Percentiles rank a stretch among this genome's conserved stretches.
Conservation (phyloP, 225 moss, liverwort and hornwort species). For the Anthoceros angustus region DNA sequence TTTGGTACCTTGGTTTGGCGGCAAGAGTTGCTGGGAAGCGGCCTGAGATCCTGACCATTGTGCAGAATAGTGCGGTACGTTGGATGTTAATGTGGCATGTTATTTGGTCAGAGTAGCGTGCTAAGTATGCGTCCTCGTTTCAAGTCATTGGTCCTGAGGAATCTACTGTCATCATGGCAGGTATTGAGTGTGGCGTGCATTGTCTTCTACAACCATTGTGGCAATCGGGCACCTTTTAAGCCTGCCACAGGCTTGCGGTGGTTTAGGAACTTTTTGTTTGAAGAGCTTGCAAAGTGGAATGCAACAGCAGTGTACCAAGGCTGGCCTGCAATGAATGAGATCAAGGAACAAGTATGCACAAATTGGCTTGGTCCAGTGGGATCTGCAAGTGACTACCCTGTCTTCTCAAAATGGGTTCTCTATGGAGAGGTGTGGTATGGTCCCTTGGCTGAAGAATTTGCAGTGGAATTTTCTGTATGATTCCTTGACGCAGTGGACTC, state of each 20-base stretch:
- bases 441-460: not conserved
- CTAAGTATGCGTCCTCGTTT: not conserved
- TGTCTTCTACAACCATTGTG: conserved; percentile 98
- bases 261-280: conserved; percentile 49
- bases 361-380: conserved; percentile 96
- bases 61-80: conserved; percentile 92
- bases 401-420: conserved; percentile 98
- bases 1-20: conserved; percentile 36
- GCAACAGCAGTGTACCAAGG: conserved; percentile 30
- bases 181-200: conserved; percentile 97
- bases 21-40: conserved; percentile 85
- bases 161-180: conserved; percentile 26
- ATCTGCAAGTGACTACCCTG: conserved; percentile 92
- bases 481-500: too few species aligned
- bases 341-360: conserved; percentile 89
- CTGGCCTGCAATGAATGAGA: conserved; percentile 75
- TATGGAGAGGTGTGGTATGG: conserved; percentile 70
- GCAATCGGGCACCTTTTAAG: conserved; percentile 67
- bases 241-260: conserved; percentile 54
- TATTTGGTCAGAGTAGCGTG: too few species aligned
- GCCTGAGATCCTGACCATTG: conserved; percentile 80
- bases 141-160: not conserved
- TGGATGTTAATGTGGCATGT: not conserved
- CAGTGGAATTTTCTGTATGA: not conserved
- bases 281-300: conserved; percentile 71